Evolutionary conservation across 768 basidiomycete genomes (phyloP).

Genomic region (Suillus decipiens): DNA sequence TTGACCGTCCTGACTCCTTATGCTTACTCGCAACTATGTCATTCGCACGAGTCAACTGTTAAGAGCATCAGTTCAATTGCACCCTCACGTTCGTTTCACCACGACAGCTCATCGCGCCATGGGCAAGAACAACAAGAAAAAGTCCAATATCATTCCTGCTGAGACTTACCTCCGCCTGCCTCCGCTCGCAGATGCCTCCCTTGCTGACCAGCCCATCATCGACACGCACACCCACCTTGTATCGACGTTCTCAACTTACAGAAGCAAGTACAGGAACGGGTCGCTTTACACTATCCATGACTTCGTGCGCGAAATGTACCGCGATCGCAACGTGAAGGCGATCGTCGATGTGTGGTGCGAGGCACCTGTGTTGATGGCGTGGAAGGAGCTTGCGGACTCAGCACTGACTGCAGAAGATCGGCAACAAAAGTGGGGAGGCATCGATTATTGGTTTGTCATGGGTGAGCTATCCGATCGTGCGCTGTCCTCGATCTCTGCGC

Average conservation of each 20-base stretch:
- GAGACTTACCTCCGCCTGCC: constrained; percentile 40
- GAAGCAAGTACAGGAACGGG: constrained; percentile 59
- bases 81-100: constrained; percentile 35
- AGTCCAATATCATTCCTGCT: constrained; percentile 19
- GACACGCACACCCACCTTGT: constrained; percentile 89
- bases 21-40: constrained; percentile 9
- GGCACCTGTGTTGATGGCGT: constrained; percentile 60
- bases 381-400: constrained; percentile 76
- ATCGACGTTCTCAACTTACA: constrained; percentile 68
- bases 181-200: constrained; percentile 18
- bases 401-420: constrained; percentile 54
- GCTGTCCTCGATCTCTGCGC: neutral
- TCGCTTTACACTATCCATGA: constrained; percentile 59
- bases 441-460: constrained; percentile 84
- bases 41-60: constrained; percentile 8
- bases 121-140: constrained; percentile 42
- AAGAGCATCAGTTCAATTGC: constrained; percentile 5
- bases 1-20: neutral
- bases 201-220: constrained; percentile 46
- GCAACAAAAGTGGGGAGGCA: constrained; percentile 57
- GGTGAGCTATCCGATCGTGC: constrained; percentile 42
- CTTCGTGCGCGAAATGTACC: constrained; percentile 66
- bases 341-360: constrained; percentile 92
- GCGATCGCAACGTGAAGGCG: constrained; percentile 55
- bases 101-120: constrained; percentile 42